Percentiles rank a stretch among this genome's conserved stretches.
These are phyloP conservation scores for Paraconiothyrium sp. DNA, from an alignment of 2,329 filamentous ascomycete species.

Conservation along the genomic window DNA sequence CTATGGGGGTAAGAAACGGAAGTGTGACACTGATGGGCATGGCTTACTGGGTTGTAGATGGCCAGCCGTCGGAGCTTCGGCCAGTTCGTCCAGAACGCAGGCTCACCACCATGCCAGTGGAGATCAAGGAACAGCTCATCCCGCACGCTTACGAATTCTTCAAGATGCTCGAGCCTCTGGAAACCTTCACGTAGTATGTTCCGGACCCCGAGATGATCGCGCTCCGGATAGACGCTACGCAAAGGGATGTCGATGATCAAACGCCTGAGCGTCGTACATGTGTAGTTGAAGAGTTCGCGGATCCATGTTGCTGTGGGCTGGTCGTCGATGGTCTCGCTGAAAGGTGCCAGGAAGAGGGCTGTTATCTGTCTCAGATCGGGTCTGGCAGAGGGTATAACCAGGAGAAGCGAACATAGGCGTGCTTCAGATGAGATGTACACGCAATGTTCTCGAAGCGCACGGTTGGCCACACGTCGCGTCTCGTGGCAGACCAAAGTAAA, in stretches of 20 bases:
- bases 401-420: conserved; percentile 38
- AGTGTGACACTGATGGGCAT: conserved; percentile 16
- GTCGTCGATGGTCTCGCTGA: conserved; percentile 53
- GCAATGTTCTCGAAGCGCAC: conserved; percentile 58
- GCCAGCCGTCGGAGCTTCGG: conserved; percentile 54
- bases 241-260: conserved; percentile 62
- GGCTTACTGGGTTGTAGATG: conserved; percentile 55
- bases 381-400: conserved; percentile 25
- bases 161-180: conserved; percentile 53
- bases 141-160: conserved; percentile 60
- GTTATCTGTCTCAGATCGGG: conserved; percentile 43
- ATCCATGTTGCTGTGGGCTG: conserved; percentile 53
- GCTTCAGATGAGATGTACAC: conserved; percentile 54
- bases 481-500: conserved; percentile 57
- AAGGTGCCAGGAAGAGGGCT: conserved; percentile 49
- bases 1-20: no score
- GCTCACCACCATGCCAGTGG: conserved; percentile 25
- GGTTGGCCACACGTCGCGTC: conserved; percentile 54
- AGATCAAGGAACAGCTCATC: conserved; percentile 58
- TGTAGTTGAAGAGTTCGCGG: conserved; percentile 55
- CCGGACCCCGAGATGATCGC: conserved; percentile 53
- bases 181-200: conserved; percentile 59
- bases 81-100: conserved; percentile 57
- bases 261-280: conserved; percentile 54
- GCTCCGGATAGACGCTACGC: conserved; percentile 53